Percentiles rank a stretch among this genome's conserved stretches.
Conservation (phyloP, 1,284 basidiomycete species). For the Vanrija pseudolonga region DNA sequence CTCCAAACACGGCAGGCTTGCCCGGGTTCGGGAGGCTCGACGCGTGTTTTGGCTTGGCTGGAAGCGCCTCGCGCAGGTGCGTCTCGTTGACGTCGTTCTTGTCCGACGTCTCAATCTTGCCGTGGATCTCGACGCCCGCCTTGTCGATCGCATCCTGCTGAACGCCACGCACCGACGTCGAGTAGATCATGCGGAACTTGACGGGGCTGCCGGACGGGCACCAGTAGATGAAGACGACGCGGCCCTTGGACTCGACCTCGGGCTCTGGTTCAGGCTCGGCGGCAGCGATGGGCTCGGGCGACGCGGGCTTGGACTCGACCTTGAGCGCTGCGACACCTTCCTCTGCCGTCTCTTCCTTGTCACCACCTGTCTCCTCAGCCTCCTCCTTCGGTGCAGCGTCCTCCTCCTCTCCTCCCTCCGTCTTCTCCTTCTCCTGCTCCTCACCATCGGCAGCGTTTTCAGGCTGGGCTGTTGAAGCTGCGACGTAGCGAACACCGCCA, state of each 20-base stretch:
- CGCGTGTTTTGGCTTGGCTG: slow-evolving; percentile 19
- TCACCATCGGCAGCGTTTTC: slow-evolving; percentile 9
- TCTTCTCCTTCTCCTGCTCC: background rate
- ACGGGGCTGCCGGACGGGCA: slow-evolving; percentile 75
- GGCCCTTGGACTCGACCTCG: slow-evolving; percentile 24
- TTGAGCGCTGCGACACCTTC: slow-evolving; percentile 4
- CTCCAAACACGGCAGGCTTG: slow-evolving; percentile 7
- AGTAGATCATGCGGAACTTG: slow-evolving; percentile 81
- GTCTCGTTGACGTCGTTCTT: slow-evolving; percentile 65
- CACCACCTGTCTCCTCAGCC: slow-evolving; percentile 1
- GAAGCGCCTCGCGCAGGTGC: slow-evolving; percentile 56
- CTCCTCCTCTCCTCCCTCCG: background rate
- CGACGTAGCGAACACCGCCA: slow-evolving; percentile 34
- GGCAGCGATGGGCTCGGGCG: slow-evolving; percentile 6
- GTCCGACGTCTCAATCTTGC: slow-evolving; percentile 72
- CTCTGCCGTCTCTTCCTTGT: slow-evolving; percentile 11
- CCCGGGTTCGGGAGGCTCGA: background rate
- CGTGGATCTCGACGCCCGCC: slow-evolving; percentile 47
- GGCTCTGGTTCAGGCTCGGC: background rate
- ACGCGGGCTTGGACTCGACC: background rate
- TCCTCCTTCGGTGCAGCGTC: slow-evolving; percentile 4
- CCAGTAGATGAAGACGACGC: slow-evolving; percentile 76
- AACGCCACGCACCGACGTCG: slow-evolving; percentile 61
- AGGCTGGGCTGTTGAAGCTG: slow-evolving; percentile 5
- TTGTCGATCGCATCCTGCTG: slow-evolving; percentile 59